Conservation (phyloP, 345 rosid genomes). For the Pistacia integerrima region DNA sequence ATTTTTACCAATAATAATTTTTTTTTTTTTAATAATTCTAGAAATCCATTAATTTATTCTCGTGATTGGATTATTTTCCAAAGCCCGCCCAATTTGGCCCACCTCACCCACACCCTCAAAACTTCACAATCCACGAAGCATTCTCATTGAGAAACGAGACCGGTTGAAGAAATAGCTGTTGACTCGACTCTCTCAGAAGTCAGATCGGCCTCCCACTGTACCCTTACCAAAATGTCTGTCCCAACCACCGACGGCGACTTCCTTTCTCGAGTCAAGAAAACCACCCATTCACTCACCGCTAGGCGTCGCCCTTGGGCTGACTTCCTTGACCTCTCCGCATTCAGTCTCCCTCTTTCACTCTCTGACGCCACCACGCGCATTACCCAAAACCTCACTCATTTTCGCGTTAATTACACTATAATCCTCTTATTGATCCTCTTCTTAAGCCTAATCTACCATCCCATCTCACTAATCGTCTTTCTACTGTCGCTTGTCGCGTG, state of each 20-base stretch:
- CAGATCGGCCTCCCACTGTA: background rate
- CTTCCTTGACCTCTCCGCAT: conserved; percentile 50
- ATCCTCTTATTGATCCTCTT: conserved; percentile 42
- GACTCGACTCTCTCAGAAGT: background rate
- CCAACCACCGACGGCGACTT: conserved; percentile 15
- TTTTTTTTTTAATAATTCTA: too few species aligned
- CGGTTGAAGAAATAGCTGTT: background rate
- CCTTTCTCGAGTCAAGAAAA: conserved; percentile 47
- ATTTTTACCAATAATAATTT: too few species aligned
- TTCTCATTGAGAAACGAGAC: too few species aligned
- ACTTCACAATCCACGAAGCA: background rate
- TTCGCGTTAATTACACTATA: conserved; percentile 53
- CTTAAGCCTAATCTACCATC: conserved; percentile 56
- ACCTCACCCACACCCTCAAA: background rate
- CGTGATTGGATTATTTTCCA: too few species aligned
- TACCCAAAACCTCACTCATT: conserved; percentile 64
- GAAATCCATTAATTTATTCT: too few species aligned
- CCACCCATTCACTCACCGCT: conserved; percentile 43
- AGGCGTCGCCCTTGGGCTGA: conserved; percentile 55
- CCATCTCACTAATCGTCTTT: conserved; percentile 52
- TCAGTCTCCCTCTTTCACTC: conserved; percentile 51
- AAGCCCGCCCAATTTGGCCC: background rate
- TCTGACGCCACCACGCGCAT: conserved; percentile 58
- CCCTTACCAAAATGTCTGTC: background rate
- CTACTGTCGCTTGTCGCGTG: conserved; percentile 51